phyloP scores from a whole-genome alignment of 2,329 filamentous ascomycete species.

The Coniochaeta hoffmannii region DNA sequence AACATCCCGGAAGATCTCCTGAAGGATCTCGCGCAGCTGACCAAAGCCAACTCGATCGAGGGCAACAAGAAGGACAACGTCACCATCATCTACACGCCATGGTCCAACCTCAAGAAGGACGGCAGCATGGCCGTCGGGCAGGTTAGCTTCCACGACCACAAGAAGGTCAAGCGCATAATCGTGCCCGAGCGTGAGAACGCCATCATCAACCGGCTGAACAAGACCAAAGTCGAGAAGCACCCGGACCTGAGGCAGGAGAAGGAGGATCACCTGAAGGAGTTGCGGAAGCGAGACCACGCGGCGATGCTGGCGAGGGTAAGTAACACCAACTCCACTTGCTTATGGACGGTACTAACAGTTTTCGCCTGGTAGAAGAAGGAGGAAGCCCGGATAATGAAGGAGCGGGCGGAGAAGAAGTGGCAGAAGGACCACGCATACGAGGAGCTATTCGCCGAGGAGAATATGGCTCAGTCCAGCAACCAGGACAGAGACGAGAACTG shows the following conservation, averaged over 20 bases:
- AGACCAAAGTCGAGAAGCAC: conserved; percentile 84
- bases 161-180: conserved; percentile 76
- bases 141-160: conserved; percentile 86
- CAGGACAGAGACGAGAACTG: conserved; percentile 72
- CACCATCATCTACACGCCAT: conserved; percentile 94
- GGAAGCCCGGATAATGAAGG: conserved; percentile 64
- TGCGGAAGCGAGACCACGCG: conserved; percentile 65
- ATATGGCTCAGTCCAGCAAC: conserved; percentile 71
- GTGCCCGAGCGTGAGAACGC: conserved; percentile 76
- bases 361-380: conserved; percentile 58
- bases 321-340: not conserved
- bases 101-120: conserved; percentile 90
- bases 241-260: conserved; percentile 78
- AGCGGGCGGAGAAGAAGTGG: conserved; percentile 83
- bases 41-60: conserved; percentile 98
- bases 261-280: conserved; percentile 64
- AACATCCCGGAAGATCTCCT: conserved; percentile 67
- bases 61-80: conserved; percentile 99
- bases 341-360: conserved; percentile 5
- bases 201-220: conserved; percentile 96
- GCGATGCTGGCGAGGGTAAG: conserved; percentile 54
- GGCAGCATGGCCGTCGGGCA: conserved; percentile 94
- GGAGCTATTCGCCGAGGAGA: conserved; percentile 79
- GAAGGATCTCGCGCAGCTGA: conserved; percentile 88
- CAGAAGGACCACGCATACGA: conserved; percentile 98